A percentile compares a stretch with the other conserved stretches of the same genome.
Conservation (phyloP, 805 yeast species). For the Lachancea quebecensis region DNA sequence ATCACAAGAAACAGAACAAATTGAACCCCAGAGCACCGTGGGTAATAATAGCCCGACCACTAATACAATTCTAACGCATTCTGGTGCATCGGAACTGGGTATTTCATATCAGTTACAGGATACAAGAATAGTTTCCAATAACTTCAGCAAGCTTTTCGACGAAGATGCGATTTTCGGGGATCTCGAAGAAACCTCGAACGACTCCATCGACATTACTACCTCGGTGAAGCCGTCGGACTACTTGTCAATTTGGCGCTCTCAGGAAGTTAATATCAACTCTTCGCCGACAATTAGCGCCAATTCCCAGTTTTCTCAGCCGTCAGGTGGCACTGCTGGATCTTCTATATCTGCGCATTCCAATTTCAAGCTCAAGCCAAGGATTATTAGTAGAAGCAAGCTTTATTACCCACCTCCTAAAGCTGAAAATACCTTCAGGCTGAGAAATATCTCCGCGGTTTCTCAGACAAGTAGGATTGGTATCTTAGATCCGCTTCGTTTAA, state of each 20-base stretch:
- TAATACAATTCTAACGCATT: too few relatives aligned
- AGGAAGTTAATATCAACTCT: conserved; percentile 15
- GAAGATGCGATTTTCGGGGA: conserved; percentile 23
- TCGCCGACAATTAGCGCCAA: conserved; percentile 23
- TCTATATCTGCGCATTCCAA: conserved; percentile 8
- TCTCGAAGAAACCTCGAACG: conserved; percentile 21
- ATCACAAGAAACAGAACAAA: too few relatives aligned
- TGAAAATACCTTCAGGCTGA: background rate
- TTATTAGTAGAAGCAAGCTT: conserved; percentile 16
- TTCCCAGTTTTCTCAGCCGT: conserved; percentile 22
- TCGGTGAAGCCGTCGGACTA: conserved; percentile 18
- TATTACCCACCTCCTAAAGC: conserved; percentile 1
- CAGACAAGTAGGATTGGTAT: conserved; percentile 2
- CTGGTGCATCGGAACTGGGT: too few relatives aligned
- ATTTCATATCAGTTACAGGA: background rate
- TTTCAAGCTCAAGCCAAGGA: conserved; percentile 27
- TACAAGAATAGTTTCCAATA: conserved; percentile 2
- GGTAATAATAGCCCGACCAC: too few relatives aligned
- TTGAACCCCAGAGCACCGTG: too few relatives aligned
- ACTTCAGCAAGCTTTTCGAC: conserved; percentile 12
- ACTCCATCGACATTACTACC: conserved; percentile 17
- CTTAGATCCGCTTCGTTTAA: conserved; percentile 22
- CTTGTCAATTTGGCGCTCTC: conserved; percentile 29
- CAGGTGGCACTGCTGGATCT: conserved; percentile 13
- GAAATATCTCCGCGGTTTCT: background rate